Conservation (phyloP, 306 rosid species). For the Cyamopsis tetragonoloba region DNA sequence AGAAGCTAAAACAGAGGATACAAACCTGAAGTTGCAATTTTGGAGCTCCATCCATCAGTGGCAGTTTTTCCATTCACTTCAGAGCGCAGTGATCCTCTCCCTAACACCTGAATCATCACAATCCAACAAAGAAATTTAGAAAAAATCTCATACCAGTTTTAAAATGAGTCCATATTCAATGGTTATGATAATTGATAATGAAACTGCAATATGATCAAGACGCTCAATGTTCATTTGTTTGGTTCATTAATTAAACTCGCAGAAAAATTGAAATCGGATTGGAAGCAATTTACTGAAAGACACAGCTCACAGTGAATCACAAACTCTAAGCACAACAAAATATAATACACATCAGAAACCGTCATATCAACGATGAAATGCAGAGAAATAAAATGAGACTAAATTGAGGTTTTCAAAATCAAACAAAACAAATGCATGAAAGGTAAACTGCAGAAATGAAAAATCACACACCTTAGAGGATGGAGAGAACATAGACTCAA, state of each 20-base stretch:
- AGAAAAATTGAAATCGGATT: not conserved
- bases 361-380: not conserved
- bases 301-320: not conserved
- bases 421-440: not conserved
- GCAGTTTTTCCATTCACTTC: conserved; percentile 37
- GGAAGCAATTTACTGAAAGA: not conserved
- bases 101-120: conserved; percentile 44
- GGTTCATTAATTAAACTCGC: not conserved
- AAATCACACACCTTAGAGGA: conserved; percentile 51
- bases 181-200: not conserved
- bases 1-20: conserved; percentile 3
- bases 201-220: not conserved
- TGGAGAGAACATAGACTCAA: conserved; percentile 54
- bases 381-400: not conserved
- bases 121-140: too few species aligned
- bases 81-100: conserved; percentile 60
- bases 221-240: not conserved
- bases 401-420: conserved; percentile 10
- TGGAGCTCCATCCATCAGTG: conserved; percentile 39
- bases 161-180: not conserved
- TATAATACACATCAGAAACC: not conserved
- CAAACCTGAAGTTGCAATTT: conserved; percentile 41
- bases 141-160: conserved; percentile 10
- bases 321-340: not conserved
- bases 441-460: not conserved